Conservation (phyloP, 139 green algal genomes). For the Desmodesmus armatus region DNA sequence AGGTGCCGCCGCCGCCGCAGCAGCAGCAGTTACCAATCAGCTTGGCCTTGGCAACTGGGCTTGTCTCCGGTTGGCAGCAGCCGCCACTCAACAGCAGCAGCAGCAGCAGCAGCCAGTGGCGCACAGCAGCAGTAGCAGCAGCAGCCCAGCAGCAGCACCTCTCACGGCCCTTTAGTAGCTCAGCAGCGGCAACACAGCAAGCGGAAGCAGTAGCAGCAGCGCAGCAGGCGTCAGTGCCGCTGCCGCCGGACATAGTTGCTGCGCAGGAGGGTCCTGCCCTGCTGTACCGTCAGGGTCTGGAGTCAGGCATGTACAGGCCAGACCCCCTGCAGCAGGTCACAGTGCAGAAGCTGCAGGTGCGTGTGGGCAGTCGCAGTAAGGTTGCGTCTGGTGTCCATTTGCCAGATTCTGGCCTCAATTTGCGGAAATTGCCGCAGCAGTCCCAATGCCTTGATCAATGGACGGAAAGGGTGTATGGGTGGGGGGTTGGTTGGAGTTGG, state of each 20-base stretch:
- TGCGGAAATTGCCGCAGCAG: too few species aligned
- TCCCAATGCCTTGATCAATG: too few species aligned
- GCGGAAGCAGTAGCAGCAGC: conserved; percentile 45
- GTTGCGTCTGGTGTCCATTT: neutral
- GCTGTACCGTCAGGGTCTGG: conserved; percentile 60
- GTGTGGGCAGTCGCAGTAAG: neutral
- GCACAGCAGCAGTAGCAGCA: conserved; percentile 4
- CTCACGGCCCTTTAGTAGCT: neutral
- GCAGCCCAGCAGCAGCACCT: neutral
- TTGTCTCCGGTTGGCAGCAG: too few species aligned
- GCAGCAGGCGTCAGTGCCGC: neutral
- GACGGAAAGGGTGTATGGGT: neutral
- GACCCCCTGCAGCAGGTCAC: conserved; percentile 84
- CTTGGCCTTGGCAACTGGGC: too few species aligned
- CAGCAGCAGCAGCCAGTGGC: neutral
- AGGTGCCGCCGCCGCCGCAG: too few species aligned
- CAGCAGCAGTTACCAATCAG: too few species aligned
- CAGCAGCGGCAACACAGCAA: too few species aligned
- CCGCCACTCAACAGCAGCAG: neutral
- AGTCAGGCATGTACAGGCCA: conserved; percentile 61
- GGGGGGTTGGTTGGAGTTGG: too few species aligned
- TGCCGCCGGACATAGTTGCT: neutral
- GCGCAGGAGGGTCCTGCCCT: conserved; percentile 60
- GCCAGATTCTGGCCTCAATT: neutral
- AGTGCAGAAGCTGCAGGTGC: conserved; percentile 72